Percentiles rank a stretch among this genome's conserved stretches.
Evolutionary conservation across 2,329 filamentous ascomycete species (phyloP).

Genomic region (Stemphylium lycopersici): DNA sequence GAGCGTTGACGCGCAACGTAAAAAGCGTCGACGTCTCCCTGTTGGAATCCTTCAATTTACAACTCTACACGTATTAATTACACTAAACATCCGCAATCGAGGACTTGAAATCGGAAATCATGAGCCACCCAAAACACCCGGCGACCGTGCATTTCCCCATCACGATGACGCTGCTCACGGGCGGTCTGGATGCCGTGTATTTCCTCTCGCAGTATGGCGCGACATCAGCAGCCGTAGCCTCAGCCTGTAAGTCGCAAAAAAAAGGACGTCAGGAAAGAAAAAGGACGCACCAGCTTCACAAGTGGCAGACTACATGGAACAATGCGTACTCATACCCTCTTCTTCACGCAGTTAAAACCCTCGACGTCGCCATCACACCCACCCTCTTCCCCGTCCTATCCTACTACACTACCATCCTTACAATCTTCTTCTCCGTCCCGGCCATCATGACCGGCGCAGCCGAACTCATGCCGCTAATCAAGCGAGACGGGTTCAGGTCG

Average conservation of each 20-base stretch:
- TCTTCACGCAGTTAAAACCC: constrained; percentile 28
- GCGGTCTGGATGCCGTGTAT: constrained; percentile 51
- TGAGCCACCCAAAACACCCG: constrained; percentile 54
- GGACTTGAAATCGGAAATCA: constrained; percentile 4
- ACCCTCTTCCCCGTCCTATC: constrained; percentile 49
- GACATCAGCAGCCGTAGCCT: constrained; percentile 40
- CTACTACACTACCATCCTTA: constrained; percentile 54
- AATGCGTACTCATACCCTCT: background rate
- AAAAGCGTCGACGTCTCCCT: background rate
- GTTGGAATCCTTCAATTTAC: background rate
- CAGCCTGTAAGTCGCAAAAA: constrained; percentile 23
- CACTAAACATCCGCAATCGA: background rate
- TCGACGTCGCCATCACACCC: constrained; percentile 33
- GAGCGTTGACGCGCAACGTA: background rate
- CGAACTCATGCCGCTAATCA: constrained; percentile 51
- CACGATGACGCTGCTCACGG: constrained; percentile 52
- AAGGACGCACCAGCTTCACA: too few species aligned
- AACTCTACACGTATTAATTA: too few species aligned
- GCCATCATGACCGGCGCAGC: constrained; percentile 41
- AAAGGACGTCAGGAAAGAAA: too few species aligned
- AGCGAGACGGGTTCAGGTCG: constrained; percentile 52
- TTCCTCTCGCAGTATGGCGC: constrained; percentile 41
- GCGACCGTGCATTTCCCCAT: constrained; percentile 57
- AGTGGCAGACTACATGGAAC: too few species aligned
- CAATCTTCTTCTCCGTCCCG: constrained; percentile 40